Conservation (phyloP, 495 filamentous ascomycete species). For the Tricharina praecox region DNA sequence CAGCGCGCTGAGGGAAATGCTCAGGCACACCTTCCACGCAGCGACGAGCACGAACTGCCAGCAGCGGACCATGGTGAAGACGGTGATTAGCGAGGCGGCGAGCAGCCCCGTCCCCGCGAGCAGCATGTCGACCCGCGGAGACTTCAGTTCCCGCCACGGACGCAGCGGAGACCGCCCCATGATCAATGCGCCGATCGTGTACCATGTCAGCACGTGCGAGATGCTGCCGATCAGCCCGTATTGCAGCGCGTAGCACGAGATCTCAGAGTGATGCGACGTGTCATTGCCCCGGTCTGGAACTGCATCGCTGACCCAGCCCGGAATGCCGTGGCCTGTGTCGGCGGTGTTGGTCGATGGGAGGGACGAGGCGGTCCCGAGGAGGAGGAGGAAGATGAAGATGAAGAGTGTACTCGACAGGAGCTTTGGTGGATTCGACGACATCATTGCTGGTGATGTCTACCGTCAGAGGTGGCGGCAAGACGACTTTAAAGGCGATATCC, state of each 20-base stretch:
- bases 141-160: background rate
- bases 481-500: no score
- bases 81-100: background rate
- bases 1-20: background rate
- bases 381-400: no score
- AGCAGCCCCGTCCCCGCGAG: background rate
- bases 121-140: background rate
- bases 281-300: no score
- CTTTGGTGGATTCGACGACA: no score
- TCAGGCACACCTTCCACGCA: background rate
- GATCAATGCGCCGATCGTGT: background rate
- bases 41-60: conserved; percentile 1
- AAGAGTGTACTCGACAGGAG: no score
- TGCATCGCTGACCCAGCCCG: no score
- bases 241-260: background rate
- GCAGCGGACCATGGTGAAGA: conserved; percentile 2
- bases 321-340: no score
- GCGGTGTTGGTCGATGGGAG: no score
- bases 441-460: no score
- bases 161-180: background rate
- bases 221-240: background rate
- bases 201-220: background rate
- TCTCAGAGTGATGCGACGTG: no score
- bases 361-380: no score
- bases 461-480: no score